A percentile compares a stretch with the other conserved stretches of the same genome.
Evolutionary conservation across 164 flowering plant species (phyloP).

Genomic region (Akebia trifoliata): DNA sequence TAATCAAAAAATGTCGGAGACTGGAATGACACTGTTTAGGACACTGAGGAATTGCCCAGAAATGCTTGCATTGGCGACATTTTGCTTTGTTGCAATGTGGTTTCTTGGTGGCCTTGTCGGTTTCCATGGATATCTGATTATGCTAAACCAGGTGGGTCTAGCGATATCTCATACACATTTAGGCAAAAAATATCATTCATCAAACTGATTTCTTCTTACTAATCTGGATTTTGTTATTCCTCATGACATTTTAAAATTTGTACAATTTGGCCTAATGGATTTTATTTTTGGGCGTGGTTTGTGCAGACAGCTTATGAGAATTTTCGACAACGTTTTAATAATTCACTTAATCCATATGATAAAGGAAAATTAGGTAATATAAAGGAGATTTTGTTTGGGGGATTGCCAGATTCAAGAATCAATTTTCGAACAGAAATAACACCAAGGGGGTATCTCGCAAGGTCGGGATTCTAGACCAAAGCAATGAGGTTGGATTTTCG

Average conservation of each 20-base stretch:
- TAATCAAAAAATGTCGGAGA: conserved; percentile 18
- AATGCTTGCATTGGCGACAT: conserved; percentile 35
- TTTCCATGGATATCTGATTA: conserved; percentile 35
- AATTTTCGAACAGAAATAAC: conserved; percentile 39
- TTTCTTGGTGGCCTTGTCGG: conserved; percentile 36
- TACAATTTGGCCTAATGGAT: background rate
- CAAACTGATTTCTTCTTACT: too few relatives aligned
- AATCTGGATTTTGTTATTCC: too few relatives aligned
- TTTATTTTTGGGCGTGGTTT: background rate
- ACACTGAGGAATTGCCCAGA: conserved; percentile 34
- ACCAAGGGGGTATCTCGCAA: background rate
- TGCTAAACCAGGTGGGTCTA: conserved; percentile 40
- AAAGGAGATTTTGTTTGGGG: conserved; percentile 32
- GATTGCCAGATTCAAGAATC: conserved; percentile 31
- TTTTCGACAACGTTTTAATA: conserved; percentile 24
- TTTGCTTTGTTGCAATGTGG: conserved; percentile 32
- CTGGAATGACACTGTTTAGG: conserved; percentile 23
- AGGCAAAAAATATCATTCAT: too few relatives aligned
- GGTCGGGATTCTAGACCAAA: background rate
- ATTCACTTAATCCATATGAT: conserved; percentile 34
- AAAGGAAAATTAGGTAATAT: conserved; percentile 34
- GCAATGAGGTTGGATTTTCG: background rate
- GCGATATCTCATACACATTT: background rate
- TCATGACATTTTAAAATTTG: too few relatives aligned
- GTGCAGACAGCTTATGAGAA: conserved; percentile 53